Percentiles rank a stretch among this genome's conserved stretches.
These are phyloP conservation scores for Limnanthes douglasii DNA, from an alignment of 345 rosid species.

Conservation along the genomic window DNA sequence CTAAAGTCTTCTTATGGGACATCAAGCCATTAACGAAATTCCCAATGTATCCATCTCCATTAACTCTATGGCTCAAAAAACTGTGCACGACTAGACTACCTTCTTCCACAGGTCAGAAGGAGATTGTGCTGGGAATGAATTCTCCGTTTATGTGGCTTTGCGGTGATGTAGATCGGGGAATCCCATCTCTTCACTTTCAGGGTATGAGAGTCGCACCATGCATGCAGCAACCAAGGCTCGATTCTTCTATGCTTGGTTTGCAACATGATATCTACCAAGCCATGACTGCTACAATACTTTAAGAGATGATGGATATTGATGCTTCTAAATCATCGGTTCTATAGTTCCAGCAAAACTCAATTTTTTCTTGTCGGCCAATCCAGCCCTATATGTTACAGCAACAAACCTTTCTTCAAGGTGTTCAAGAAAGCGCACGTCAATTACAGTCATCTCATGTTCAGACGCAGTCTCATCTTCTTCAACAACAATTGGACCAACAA, in stretches of 20 bases:
- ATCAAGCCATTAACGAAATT: constrained; percentile 36
- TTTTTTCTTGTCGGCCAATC: too few species aligned
- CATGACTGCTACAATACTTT: too few species aligned
- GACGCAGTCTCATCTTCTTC: too few species aligned
- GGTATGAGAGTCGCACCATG: constrained; percentile 25
- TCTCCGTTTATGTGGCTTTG: constrained; percentile 31
- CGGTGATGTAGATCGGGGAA: constrained; percentile 32
- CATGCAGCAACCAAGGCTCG: constrained; percentile 27
- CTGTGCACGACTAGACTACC: constrained; percentile 35
- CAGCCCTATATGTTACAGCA: too few species aligned
- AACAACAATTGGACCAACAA: too few species aligned
- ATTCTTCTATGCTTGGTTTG: constrained; percentile 20
- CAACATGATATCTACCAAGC: constrained; percentile 33
- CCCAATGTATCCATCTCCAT: constrained; percentile 34
- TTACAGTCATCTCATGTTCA: too few species aligned
- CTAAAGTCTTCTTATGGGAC: constrained; percentile 42
- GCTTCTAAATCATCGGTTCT: too few species aligned
- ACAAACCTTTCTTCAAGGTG: too few species aligned
- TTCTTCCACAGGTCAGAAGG: constrained; percentile 16
- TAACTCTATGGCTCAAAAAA: constrained; percentile 27
- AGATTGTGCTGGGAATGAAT: constrained; percentile 21
- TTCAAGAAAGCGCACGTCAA: too few species aligned
- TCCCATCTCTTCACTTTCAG: constrained; percentile 25
- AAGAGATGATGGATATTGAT: too few species aligned
- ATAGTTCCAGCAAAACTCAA: too few species aligned